Evolutionary conservation across 1,284 basidiomycete species (phyloP), one percentile per base, ranked within the genome.

Genomic region (Irpex sp.): DNA sequence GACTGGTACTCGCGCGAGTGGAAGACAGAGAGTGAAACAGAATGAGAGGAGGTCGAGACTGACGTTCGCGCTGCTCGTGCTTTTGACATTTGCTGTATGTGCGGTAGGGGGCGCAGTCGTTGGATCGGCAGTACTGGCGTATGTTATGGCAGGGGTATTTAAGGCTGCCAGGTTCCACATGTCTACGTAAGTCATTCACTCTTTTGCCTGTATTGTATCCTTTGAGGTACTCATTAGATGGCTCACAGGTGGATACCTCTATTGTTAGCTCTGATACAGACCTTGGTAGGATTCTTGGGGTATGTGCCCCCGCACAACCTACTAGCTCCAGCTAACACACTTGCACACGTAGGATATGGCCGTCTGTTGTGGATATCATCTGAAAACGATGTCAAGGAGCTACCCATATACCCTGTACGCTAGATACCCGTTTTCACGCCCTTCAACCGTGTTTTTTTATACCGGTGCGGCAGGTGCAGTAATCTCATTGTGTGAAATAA

Each of bases 211-310:
- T 51, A 57, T 58, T 44, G 55, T 51, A 47, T 60, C 52, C 8
- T 51, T n/a, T 51, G 59, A 63, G 31, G 54, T 47, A 57, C 55
- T 60, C 58, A 55, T 59, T 11, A 3, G 8, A 9, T 13, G 17
- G 19, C 60, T n/a, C 40, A 17, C 66, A 93, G 91, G 60, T 94
- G 92, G 92, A 82, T 94, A 57, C 93, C 93, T 4, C 91, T 94
- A 70, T 70, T 93, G 34, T 86, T 91, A 78, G 91, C 86, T 5
- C 72, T 90, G 36, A 83, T 93, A 63, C 87, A 89, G 68, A 86
- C 87, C 36, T 75, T 90, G 19, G 78, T 92, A 40, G 83, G 87
- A 9, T 79, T 92, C 63, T 79, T 93, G 54, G 86, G 85, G 90
- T 88, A 62, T 38, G 78, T 73, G 9, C 38, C 37, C 57, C 26